Base-by-base conservation (phyloP, 2,329 filamentous ascomycete genomes). In the Trichothecium roseum region DNA sequence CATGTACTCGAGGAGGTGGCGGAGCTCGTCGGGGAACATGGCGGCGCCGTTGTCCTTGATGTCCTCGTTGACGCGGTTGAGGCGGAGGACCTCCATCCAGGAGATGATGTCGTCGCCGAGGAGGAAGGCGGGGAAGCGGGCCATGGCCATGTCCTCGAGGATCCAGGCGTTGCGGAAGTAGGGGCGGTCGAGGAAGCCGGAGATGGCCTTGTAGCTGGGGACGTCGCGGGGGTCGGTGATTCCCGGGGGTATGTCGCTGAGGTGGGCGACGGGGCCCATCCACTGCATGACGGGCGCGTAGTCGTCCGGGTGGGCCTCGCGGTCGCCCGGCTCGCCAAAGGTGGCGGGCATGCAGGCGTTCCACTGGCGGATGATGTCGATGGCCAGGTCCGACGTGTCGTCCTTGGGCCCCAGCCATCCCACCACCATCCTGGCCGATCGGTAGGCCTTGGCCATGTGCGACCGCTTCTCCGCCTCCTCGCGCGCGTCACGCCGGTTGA, bases 141-240 rank as follows among this genome's bases (percentile, higher is more conserved):
- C 52, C 40, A 55, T 44, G 26, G 54, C 44, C 27, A 60, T 47
- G 40, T 59, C 56, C 31, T 56, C 56, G 2, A 59, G 43, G 31
- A 59, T 58, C 56, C 56, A 59, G 2, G 48, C 50, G 6, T 56
- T 53, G 20, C 54, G 50, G 35, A 59, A 59, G 35, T 54, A 57
- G 3, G 49, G 46, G 4, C 56, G 46, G 22, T 38, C 43, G 28
- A 57, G 41, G 29, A 59, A 56, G 30, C 52, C 51, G 8, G 38
- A 41, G 9, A 41, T 40, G 10, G 49, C 48, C 18, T 43, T 38
- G 37, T 44, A 42, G 39, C 47, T 48, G 3, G 45, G 43, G 26
- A 46, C 28, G 26, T 45, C 48, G 9, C 44, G 42, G 8, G 47
- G 46, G 28, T 42, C 32, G 12, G 41, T 38, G 28, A 47, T 40